These are phyloP conservation scores for Knoxia roxburghii DNA, from an alignment of 257 asterid genomes.

Conservation along the genomic window DNA sequence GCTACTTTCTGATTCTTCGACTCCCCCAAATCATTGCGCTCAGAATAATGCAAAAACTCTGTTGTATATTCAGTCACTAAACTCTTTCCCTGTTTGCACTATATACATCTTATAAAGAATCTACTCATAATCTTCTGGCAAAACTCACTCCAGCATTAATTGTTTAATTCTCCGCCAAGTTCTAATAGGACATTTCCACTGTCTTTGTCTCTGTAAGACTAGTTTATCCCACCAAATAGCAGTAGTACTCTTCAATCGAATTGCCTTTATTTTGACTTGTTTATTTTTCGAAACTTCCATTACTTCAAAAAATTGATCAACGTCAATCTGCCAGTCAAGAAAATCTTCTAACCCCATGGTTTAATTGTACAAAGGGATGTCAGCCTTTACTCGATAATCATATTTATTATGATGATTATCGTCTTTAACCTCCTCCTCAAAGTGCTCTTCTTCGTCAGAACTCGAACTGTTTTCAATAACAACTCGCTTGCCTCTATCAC, in stretches of 20 bases:
- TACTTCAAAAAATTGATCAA: neutral
- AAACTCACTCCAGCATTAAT: neutral
- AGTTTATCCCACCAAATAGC: slow-evolving; percentile 2
- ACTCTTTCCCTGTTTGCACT: no score
- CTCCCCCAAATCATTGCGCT: no score
- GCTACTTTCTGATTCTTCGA: no score
- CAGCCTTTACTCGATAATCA: no score
- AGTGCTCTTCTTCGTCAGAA: no score
- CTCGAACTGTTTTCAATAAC: no score
- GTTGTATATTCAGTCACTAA: neutral
- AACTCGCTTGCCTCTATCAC: no score
- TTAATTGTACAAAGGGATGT: no score
- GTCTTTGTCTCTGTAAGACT: neutral
- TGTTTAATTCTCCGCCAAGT: neutral
- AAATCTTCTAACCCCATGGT: neutral
- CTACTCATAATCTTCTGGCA: neutral
- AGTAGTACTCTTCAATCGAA: neutral
- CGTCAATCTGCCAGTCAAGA: slow-evolving; percentile 1
- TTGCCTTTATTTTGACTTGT: no score
- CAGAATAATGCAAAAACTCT: neutral
- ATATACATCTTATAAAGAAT: neutral
- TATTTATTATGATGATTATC: no score
- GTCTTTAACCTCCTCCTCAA: no score
- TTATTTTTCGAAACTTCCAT: no score
- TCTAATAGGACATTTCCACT: neutral